phyloP scores from a whole-genome alignment of 345 rosid genomes.

The Gossypium herbaceum region DNA sequence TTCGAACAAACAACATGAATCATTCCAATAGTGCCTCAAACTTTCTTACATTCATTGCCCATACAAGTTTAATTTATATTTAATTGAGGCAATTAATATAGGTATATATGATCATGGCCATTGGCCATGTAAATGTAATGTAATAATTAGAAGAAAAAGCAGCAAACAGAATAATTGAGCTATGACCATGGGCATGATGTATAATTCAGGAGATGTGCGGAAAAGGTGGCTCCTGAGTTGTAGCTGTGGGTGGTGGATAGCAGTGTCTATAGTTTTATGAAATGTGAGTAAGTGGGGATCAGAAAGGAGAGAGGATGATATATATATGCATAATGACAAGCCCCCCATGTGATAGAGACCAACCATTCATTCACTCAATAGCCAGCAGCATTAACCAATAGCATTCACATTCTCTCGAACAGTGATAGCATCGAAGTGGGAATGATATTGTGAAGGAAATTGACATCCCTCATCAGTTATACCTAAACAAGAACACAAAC shows the following conservation, averaged over 20 bases:
- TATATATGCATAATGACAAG: neutral
- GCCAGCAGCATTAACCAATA: neutral
- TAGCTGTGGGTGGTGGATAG: too few relatives aligned
- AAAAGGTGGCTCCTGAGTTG: too few relatives aligned
- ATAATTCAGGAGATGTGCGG: too few relatives aligned
- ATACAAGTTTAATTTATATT: neutral
- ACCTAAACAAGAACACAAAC: neutral
- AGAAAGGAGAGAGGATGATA: neutral
- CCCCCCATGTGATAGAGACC: slow-evolving; percentile 7
- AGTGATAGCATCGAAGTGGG: neutral
- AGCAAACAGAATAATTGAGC: neutral
- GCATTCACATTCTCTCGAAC: neutral
- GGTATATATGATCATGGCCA: too few relatives aligned
- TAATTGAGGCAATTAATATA: too few relatives aligned
- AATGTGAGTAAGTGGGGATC: too few relatives aligned
- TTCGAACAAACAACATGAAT: slow-evolving; percentile 14
- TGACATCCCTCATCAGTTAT: neutral
- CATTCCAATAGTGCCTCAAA: neutral
- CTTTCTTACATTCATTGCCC: neutral
- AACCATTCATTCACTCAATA: neutral
- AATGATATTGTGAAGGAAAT: neutral
- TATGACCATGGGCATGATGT: too few relatives aligned
- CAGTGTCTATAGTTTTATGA: too few relatives aligned
- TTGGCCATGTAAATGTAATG: too few relatives aligned
- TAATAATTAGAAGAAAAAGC: neutral